phyloP scores from a whole-genome alignment of 768 basidiomycete species.

The Leccinum obscurum region DNA sequence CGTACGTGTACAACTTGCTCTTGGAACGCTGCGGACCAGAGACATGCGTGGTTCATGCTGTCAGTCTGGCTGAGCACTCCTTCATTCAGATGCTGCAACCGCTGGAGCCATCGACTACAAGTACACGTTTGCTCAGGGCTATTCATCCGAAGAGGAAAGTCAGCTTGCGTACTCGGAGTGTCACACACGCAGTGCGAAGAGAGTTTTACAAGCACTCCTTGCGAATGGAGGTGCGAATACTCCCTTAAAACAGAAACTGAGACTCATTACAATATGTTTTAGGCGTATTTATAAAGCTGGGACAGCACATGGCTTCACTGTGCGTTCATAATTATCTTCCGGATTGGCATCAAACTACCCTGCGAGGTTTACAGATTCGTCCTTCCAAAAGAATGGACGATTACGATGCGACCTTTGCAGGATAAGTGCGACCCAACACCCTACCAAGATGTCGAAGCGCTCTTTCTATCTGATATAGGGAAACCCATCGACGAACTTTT shows the following conservation, averaged over 20 bases:
- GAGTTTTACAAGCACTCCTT: conserved; percentile 80
- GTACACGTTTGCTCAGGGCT: conserved; percentile 55
- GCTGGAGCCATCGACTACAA: conserved; percentile 73
- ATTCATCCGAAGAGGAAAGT: conserved; percentile 50
- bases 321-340: conserved; percentile 35
- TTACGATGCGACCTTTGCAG: conserved; percentile 64
- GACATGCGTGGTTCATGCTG: conserved; percentile 23
- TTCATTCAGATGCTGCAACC: conserved; percentile 54
- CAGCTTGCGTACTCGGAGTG: conserved; percentile 67
- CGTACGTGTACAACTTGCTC: conserved; percentile 38
- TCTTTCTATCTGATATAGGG: conserved; percentile 83
- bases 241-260: neutral
- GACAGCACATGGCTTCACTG: conserved; percentile 81
- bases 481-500: conserved; percentile 72
- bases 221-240: conserved; percentile 74
- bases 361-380: conserved; percentile 40
- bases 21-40: conserved; percentile 24
- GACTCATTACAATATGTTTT: neutral
- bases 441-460: conserved; percentile 68
- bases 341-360: conserved; percentile 19
- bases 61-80: conserved; percentile 1
- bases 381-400: conserved; percentile 64
- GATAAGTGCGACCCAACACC: conserved; percentile 93
- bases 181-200: conserved; percentile 78
- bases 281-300: conserved; percentile 88